Evolutionary conservation across 2,329 filamentous ascomycete species (phyloP).

Genomic region (Scedosporium aurantiacum): DNA sequence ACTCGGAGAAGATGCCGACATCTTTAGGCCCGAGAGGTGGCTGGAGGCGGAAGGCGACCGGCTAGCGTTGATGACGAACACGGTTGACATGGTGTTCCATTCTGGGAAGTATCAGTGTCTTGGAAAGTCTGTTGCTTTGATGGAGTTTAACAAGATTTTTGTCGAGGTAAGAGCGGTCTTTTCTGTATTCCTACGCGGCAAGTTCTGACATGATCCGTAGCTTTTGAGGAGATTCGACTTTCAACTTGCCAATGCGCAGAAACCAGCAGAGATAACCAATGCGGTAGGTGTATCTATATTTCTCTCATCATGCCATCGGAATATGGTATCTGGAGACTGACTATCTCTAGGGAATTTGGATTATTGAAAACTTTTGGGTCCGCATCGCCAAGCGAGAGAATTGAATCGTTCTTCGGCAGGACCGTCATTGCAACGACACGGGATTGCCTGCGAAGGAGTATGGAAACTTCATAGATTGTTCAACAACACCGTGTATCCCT

Average conservation of each 20-base stretch:
- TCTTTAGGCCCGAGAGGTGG: conserved; percentile 40
- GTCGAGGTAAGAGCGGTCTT: conserved; percentile 22
- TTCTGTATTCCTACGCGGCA: too few species aligned
- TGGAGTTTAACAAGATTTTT: conserved; percentile 33
- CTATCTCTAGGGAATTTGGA: conserved; percentile 2
- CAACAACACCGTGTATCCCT: too few species aligned
- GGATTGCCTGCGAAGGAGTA: too few species aligned
- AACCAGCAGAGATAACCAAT: conserved; percentile 1
- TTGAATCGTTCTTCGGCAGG: too few species aligned
- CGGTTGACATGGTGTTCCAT: conserved; percentile 32
- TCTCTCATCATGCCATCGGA: neutral
- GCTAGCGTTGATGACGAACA: conserved; percentile 23
- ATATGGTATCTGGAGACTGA: neutral
- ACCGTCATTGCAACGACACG: too few species aligned
- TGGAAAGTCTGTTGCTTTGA: conserved; percentile 31
- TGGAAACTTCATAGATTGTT: too few species aligned
- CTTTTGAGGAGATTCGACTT: conserved; percentile 4
- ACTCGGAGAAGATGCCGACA: conserved; percentile 27
- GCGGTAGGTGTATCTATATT: neutral
- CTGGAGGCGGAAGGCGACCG: conserved; percentile 23
- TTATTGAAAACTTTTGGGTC: conserved; percentile 5
- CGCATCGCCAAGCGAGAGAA: neutral
- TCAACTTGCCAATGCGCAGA: neutral
- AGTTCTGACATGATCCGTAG: neutral
- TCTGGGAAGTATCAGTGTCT: conserved; percentile 31